Base-by-base conservation (phyloP, 805 yeast species). In the Saturnispora halmiae region DNA sequence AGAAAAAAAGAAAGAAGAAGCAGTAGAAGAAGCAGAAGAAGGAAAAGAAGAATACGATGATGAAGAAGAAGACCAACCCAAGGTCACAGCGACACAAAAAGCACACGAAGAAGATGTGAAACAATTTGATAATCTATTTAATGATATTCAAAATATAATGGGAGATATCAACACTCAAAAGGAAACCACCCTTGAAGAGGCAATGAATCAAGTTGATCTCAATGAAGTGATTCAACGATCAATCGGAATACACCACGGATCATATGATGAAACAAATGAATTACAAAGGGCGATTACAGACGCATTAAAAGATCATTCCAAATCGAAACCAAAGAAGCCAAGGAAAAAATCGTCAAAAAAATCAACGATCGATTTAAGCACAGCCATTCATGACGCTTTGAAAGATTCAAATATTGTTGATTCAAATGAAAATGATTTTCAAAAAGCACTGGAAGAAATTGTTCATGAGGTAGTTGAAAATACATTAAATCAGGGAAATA, bases 391-490 rank as follows among this genome's bases (percentile, higher is more conserved):
- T 6, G 53, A 53, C 33, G 59, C 57, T 3, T 35, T 55, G 16
- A 43, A 42, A 26, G 51, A 46, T 11, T 34, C 41, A 3, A 38
- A 34, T n/a, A 20, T 40, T 1, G 21, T 33, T 21, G 41, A 40
- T 13, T 27, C 35, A 15, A 51, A 46, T 19, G 57, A 55, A 18
- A 65, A 65, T 42, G 70, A 65, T 3, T 63, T 73, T 37, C 71
- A 75, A 38, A 69, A 66, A 37, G 79, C 79, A 0, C 51, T 76
- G 28, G 77, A 73, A 3, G 73, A 71, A 45, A 70, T 74, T 61
- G 79, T 75, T 14, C 67, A 70, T 46, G 71, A 64, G 49, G 81
- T 73, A 16, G 76, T 73, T 21, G 69, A 70, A 24, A 42, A 46
- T 30, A 46, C 31, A 11, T 34, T n/a, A 19, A 34, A 52, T 53